Evolutionary conservation across 2,329 filamentous ascomycete genomes (phyloP), one percentile per base, ranked within the genome.

Genomic region (Cladophialophora psammophila): DNA sequence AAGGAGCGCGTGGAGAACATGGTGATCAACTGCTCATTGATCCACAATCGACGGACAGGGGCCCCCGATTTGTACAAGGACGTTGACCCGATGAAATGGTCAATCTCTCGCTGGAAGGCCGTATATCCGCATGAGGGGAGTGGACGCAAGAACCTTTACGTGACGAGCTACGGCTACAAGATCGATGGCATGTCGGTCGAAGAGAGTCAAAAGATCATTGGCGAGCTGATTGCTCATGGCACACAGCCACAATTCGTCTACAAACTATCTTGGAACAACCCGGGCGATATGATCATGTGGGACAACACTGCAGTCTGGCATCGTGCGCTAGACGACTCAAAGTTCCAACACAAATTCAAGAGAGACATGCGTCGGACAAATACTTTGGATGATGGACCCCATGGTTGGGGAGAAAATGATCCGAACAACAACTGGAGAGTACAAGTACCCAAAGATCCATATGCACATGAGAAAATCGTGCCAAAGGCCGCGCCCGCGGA

Each of bases 281-380:
- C 35, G 15, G 56, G 56, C 5, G 56, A 59, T 18, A 59, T 45
- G 56, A 35, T 59, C 20, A 59, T 59, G 56, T 59, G 56, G 56
- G 56, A 59, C 31, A 59, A 59, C 56, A 45, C 56, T n/a, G 56
- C 56, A n/a, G 56, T 59, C 18, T 42, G 18, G 40, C 56, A 59
- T 32, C 56, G 36, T n/a, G 56, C 56, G 3, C 35, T 38, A 2
- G 35, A 38, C 35, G 56, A 38, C 10, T 38, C 35, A 34, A 38
- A 31, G 26, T 59, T 34, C 20, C 31, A 32, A 32, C 26, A 35
- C 20, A 54, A 54, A 35, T 54, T 13, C 31, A 54, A 15, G 31
- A 31, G 52, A 8, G 52, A 54, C 34, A 35, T 54, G 26, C 52
- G 52, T 12, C 52, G 52, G 26, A 54, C 52, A 6, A 54, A 35